These are phyloP conservation scores for Suhomyces coccinellae DNA, from an alignment of 1,139 yeast genomes.

Conservation along the genomic window DNA sequence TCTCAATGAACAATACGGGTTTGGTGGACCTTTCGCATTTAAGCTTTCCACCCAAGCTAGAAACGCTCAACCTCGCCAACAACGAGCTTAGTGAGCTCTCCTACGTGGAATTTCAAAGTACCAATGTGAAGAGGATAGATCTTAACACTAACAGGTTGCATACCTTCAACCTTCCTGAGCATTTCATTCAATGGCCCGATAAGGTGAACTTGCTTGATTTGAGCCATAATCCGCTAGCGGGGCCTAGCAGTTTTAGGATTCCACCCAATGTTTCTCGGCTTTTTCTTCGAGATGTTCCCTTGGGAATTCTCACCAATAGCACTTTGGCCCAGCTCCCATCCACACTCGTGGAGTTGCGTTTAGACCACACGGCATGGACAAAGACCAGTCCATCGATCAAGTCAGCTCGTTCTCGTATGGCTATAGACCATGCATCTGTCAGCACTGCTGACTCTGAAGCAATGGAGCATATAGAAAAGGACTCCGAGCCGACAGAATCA, in stretches of 20 bases:
- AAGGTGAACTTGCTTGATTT: constrained; percentile 16
- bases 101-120: constrained; percentile 17
- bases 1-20: constrained; percentile 26
- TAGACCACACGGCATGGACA: constrained; percentile 8
- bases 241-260: constrained; percentile 10
- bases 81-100: constrained; percentile 22
- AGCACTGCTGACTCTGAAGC: background rate
- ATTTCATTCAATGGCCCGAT: constrained; percentile 10
- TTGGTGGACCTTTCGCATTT: constrained; percentile 20
- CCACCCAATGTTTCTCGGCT: constrained; percentile 14
- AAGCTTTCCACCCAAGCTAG: constrained; percentile 20
- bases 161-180: constrained; percentile 10
- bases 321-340: constrained; percentile 11
- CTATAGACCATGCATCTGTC: background rate
- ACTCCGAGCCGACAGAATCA: background rate
- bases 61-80: constrained; percentile 18
- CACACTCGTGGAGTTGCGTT: constrained; percentile 9
- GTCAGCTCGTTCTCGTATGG: background rate
- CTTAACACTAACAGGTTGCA: constrained; percentile 18
- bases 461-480: background rate
- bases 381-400: background rate
- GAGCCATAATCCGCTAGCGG: constrained; percentile 16
- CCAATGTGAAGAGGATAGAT: constrained; percentile 15
- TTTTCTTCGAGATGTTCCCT: constrained; percentile 11
- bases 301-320: constrained; percentile 9